A percentile compares a stretch with the other conserved stretches of the same genome.
Conservation (phyloP, 192 early-diverging fungal genomes). For the Coemansia sp. region DNA sequence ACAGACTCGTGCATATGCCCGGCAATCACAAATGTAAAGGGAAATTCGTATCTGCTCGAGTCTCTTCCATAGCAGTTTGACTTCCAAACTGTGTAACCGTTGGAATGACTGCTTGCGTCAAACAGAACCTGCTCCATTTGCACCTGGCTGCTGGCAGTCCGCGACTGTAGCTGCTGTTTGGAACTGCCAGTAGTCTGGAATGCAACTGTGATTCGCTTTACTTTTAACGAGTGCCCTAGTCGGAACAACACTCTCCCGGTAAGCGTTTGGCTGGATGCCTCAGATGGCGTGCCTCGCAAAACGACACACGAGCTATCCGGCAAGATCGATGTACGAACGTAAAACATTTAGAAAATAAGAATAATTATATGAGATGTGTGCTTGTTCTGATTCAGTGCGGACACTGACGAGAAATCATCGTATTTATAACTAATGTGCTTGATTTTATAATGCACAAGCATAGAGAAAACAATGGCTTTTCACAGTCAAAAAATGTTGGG, state of each 20-base stretch:
- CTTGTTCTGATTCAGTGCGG: not conserved
- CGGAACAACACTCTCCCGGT: slow-evolving; percentile 36
- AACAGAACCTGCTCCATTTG: slow-evolving; percentile 24
- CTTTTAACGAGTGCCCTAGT: slow-evolving; percentile 32
- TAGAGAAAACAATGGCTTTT: too few relatives aligned
- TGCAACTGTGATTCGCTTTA: slow-evolving; percentile 15
- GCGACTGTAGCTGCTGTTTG: slow-evolving; percentile 4
- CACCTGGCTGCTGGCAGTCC: slow-evolving; percentile 3
- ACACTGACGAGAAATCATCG: not conserved
- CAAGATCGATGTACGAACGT: slow-evolving; percentile 32
- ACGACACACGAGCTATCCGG: slow-evolving; percentile 17
- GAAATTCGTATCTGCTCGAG: slow-evolving; percentile 19
- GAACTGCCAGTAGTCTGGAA: slow-evolving; percentile 17
- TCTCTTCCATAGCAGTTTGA: not conserved
- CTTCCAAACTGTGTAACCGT: slow-evolving; percentile 23
- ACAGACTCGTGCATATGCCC: slow-evolving; percentile 36
- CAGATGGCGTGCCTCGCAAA: slow-evolving; percentile 29
- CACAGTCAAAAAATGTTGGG: too few relatives aligned
- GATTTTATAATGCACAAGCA: not conserved
- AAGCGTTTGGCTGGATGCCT: slow-evolving; percentile 31
- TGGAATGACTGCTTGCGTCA: slow-evolving; percentile 7
- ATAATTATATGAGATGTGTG: not conserved
- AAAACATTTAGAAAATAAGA: slow-evolving; percentile 22
- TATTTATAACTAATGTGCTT: not conserved
- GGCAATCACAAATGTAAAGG: slow-evolving; percentile 34